Base-by-base conservation (phyloP, 345 rosid species). In the Cardamine resedifolia region DNA sequence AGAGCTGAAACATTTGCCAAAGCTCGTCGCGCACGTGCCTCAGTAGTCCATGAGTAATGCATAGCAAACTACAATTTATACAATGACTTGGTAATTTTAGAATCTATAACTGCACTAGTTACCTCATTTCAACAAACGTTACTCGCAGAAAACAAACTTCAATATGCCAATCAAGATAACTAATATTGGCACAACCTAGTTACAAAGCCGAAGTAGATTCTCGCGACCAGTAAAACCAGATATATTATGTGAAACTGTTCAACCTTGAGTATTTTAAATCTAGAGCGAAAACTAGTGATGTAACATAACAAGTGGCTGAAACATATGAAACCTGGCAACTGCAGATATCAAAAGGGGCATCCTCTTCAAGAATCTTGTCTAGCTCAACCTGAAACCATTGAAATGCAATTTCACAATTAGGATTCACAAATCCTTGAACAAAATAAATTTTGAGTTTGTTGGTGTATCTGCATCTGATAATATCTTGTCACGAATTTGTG, bases 1-100 rank as follows among this genome's bases (percentile, higher is more conserved):
- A 95, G 75, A 70, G 97, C 88, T 30, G 99, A 91, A 39, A 92
- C 87, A 77, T 95, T 95, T 58, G 96, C 92, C 81, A 95, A 82
- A 60, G 99, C 98, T 72, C 92, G 86, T 16, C 96, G 84, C 43
- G 97, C 99, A 50, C 91, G 92, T 64, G 90, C 88, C 77, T 90
- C 98, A 45, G 97, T 90, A 66, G 96, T 90, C 94, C 98, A 95
- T 30, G 99, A 95, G 75, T 95, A 91, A 77, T 92, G 99, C 87
- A 90, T 70, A 55, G 99, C 99, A 81, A 95, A 91, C 97, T 95
- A 85, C 84, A 84, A 71, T 64, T 11, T 43, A 36, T 18, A 10
- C 45, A 24, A 39, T 41, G 66, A 23, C 9, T 69, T n/a, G 10
- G 49, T 38, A 38, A 7, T 30, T 70, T 36, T 49, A 80, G 27